Percentiles rank a stretch among this genome's conserved stretches.
Conservation (phyloP, 768 basidiomycete species). For the Plicaturopsis crispa region DNA sequence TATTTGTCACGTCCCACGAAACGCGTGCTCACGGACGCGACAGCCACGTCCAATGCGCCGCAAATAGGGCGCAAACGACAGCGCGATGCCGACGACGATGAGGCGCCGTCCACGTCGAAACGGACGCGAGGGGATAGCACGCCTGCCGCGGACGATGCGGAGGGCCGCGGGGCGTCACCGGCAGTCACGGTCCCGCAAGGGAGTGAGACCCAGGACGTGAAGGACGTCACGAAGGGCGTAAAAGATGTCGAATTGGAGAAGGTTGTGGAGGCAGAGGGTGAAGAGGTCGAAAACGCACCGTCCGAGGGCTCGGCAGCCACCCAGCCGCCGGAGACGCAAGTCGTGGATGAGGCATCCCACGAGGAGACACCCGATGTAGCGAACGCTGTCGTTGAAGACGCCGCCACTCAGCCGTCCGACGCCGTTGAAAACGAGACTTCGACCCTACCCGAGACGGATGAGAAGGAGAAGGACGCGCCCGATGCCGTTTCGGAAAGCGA, state of each 20-base stretch:
- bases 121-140: too few relatives aligned
- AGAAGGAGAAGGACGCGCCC: slow-evolving; percentile 11
- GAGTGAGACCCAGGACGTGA: slow-evolving; percentile 46
- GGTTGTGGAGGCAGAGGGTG: slow-evolving; percentile 6
- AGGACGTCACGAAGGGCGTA: slow-evolving; percentile 66
- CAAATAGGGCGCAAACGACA: slow-evolving; percentile 62
- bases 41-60: slow-evolving; percentile 73
- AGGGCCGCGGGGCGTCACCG: slow-evolving; percentile 13
- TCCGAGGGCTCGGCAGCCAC: slow-evolving; percentile 17
- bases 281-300: slow-evolving; percentile 7
- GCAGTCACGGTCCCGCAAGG: slow-evolving; percentile 20
- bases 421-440: background rate
- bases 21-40: slow-evolving; percentile 2
- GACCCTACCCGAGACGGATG: slow-evolving; percentile 1
- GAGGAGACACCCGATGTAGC: slow-evolving; percentile 6
- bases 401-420: background rate
- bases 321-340: slow-evolving; percentile 5
- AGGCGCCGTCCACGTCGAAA: slow-evolving; percentile 26
- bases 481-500: slow-evolving; percentile 25
- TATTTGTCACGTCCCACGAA: slow-evolving; percentile 5
- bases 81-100: slow-evolving; percentile 33
- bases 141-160: too few relatives aligned
- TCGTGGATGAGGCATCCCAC: slow-evolving; percentile 1
- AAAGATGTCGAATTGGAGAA: slow-evolving; percentile 59
- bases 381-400: background rate